phyloP scores from a whole-genome alignment of 176 grass and related monocot species.

The Phoenix roebelenii region DNA sequence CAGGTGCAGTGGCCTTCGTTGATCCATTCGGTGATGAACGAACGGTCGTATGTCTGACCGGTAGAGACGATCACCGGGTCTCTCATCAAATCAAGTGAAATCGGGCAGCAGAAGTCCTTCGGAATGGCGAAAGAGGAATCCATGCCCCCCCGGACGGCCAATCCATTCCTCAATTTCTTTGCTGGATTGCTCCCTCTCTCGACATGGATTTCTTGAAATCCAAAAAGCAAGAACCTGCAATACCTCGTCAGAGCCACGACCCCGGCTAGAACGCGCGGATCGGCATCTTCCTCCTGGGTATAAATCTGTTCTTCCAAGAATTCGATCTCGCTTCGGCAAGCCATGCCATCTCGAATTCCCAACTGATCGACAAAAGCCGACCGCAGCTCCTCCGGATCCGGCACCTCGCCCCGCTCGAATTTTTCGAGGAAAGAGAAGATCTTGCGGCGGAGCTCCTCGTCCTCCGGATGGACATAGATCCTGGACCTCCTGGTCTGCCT shows the following conservation, averaged over 20 bases:
- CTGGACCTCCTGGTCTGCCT: conserved; percentile 23
- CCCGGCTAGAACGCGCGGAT: conserved; percentile 50
- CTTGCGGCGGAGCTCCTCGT: conserved; percentile 33
- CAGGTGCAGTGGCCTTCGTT: conserved; percentile 88
- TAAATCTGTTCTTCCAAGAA: conserved; percentile 87
- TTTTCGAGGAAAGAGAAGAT: conserved; percentile 40
- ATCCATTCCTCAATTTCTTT: not conserved
- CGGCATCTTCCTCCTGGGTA: conserved; percentile 63
- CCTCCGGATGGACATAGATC: conserved; percentile 39
- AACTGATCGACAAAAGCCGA: conserved; percentile 41
- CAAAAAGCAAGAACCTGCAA: conserved; percentile 68
- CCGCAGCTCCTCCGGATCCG: conserved; percentile 28
- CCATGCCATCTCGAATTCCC: conserved; percentile 33
- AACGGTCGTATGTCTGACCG: conserved; percentile 84
- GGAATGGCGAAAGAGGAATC: conserved; percentile 62
- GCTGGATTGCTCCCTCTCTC: not conserved
- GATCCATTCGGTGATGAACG: conserved; percentile 89
- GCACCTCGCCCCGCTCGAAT: conserved; percentile 39
- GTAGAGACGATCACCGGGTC: conserved; percentile 80
- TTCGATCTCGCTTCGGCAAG: conserved; percentile 60
- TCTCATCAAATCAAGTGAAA: conserved; percentile 82
- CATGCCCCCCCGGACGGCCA: conserved; percentile 30
- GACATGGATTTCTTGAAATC: conserved; percentile 21
- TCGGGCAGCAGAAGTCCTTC: conserved; percentile 93
- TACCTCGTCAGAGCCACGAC: conserved; percentile 61